Base-by-base conservation (phyloP, 306 rosid species). In the Quercus variabilis region DNA sequence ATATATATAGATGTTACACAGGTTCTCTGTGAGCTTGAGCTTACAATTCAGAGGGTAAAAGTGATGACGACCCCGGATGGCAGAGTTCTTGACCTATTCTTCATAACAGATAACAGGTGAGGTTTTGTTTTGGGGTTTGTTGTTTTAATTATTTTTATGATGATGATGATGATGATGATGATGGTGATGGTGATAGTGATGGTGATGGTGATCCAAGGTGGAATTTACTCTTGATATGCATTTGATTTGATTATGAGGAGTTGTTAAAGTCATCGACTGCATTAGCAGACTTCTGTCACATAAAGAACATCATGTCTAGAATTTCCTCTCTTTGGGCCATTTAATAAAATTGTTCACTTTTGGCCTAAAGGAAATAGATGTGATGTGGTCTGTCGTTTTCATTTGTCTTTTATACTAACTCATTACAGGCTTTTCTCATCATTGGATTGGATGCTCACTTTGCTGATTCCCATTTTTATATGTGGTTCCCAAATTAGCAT, bases 61-160 rank as follows among this genome's bases (percentile, higher is more conserved):
- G 92, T 90, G 49, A 90, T 91, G 41, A 92, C 97, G 3, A 92
- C 93, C 17, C 97, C 97, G 3, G 97, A 90, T 87, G 92, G 52
- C 75, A 88, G 88, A 73, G 97, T 92, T 71, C 78, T 89, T 82
- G 96, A 91, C 89, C 92, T 92, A 63, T 92, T 92, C 87, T 91
- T 86, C 85, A 69, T 92, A 71, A 89, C 93, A n/a, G 97, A 91
- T 81, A 88, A 86, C 87, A 83, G 70, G 93, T 92, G 82, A 85
- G 90, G 10, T 75, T 25, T 41, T 81, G 60, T 69, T 71, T 69
- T 57, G 49, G 56, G 20, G 12, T 52, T 59, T 9, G 0, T 49
- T 62, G 8, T 72, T 63, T 4, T 2, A 38, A 1, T 4, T 30
- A 21, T 35, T 71, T 13, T 3, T 33, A 41, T 41, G 1, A 35